Evolutionary conservation across 306 rosid genomes (phyloP), one percentile per base, ranked within the genome.

Genomic region (Astragalus glycyphyllos): DNA sequence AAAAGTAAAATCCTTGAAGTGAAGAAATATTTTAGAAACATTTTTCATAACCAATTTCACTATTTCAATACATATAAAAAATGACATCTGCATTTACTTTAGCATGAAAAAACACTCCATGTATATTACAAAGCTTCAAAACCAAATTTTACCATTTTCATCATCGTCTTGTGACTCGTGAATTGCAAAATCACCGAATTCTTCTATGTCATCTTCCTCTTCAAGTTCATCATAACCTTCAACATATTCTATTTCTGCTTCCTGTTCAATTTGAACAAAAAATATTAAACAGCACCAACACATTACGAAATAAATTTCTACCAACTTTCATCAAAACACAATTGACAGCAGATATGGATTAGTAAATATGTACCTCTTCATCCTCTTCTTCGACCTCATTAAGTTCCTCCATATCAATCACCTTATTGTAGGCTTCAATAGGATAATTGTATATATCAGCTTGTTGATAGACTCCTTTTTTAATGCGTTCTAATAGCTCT

Each of bases 161-260:
- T 83, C 83, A 56, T 82, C 87, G 16, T 45, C 81, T 40, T 49
- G 71, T 41, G 77, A 68, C 46, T 71, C 58, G 3, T 35, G 34
- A 62, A 73, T 59, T 34, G 70, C 49, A 54, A 69, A 77, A 79
- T 85, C 84, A 72, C 69, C 88, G 82, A 87, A 83, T 84, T 94
- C 98, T 80, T 90, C 98, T 4, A 94, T 87, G 75, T 93, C 97
- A 54, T 90, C 96, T 77, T 84, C 95, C 79, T 78, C 89, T 80
- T 90, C 98, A 48, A 84, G 80, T 57, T 87, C 96, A 37, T 90
- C 86, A 74, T 78, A 62, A 42, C 89, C 93, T 77, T 90, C 98
- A 57, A 90, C 90, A 73, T 84, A 90, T 74, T 94, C 96, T 34
- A 79, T 34, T 81, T 81, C 90, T 35, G 37, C 72, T 56, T 90